Base-by-base conservation (phyloP, 352 stramenopile genomes). In the Globisporangium heterothallicum region DNA sequence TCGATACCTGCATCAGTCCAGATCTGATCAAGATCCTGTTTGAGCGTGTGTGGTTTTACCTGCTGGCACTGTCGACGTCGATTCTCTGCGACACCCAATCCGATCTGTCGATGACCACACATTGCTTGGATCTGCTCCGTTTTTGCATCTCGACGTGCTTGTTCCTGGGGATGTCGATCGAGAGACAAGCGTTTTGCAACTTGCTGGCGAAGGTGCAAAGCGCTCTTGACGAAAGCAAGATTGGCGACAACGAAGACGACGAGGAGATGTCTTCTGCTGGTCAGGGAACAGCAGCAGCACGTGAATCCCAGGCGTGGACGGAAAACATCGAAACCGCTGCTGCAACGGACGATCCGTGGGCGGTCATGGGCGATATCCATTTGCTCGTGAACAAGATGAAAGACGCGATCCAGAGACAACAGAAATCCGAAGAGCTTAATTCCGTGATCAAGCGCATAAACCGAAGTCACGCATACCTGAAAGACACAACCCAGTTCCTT, bases 401-500 rank as follows among this genome's bases (percentile, higher is more conserved):
- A 61, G 81, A 94, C 4, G 75, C 78, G 3, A 92, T 97, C 45
- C 81, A 96, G 63, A 57, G 85, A n/a, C 74, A 71, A 6, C 76
- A 91, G 53, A 78, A 74, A 25, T 86, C 78, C 0, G 84, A 96
- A 40, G 81, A 88, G 53, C 71, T 97, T 6, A 85, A 90, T 38
- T 88, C 75, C 26, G 79, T 96, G 30, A 75, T 94, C 38, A 86
- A 84, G 59, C 72, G 88, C 2, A 97, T 99, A 63, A 84, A 96
- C 36, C 92, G 95, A 30, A 90, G 86, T 42, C 67, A 89, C 35
- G 89, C 86, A 55, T 84, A 98, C 47, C 66, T 98, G 25, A 96
- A 98, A 53, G 92, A 97, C 63, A 85, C 92, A 24, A 86, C 92
- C n/a, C 84, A 84, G 10, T 98, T 99, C 68, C 78, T 99, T 10